Base-by-base conservation (phyloP, 2,329 filamentous ascomycete genomes). In the Bretziella fagacearum region DNA sequence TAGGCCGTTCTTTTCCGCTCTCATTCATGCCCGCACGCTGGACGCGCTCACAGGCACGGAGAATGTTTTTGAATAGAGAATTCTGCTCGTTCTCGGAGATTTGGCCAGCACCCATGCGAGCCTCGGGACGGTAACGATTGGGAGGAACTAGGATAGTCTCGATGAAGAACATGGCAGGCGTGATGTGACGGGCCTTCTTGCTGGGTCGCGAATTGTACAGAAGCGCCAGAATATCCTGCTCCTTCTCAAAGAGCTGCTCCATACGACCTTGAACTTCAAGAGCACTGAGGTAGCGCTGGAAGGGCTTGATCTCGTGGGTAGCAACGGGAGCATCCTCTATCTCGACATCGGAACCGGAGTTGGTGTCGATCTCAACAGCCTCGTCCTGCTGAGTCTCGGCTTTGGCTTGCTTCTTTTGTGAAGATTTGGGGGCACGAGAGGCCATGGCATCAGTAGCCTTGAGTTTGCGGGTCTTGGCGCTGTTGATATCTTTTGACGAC, bases 161-260 rank as follows among this genome's bases (percentile, higher is more conserved):
- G 48, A 96, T 69, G 64, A 98, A 98, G 64, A 98, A 96, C 79
- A 96, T 94, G 54, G 94, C 83, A 1, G 84, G 75, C 2, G 68
- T 77, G n/a, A 85, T 67, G 15, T 65, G 65, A 5, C 63, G 63
- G 30, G 68, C 63, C 48, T 70, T 74, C 58, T 74, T 78, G 6
- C 62, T 60, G 3, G 80, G 76, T 49, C 81, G 78, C 15, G 84
- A 81, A 58, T 79, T 81, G 63, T 95, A 98, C 3, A 98, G 66
- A n/a, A 95, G 68, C 13, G 77, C 71, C 36, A 98, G 61, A 26
- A 98, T 70, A 36, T 94, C 85, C 52, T 81, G 74, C 58, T 98
- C 91, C 52, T 85, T 83, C 53, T 85, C 74, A 58, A 98, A 96
- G 1, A 98, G 70, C 49, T 87, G 70, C 4, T 69, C 70, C 35